Base-by-base conservation (phyloP, 2,329 filamentous ascomycete genomes). In the Pseudogymnoascus verrucosus region DNA sequence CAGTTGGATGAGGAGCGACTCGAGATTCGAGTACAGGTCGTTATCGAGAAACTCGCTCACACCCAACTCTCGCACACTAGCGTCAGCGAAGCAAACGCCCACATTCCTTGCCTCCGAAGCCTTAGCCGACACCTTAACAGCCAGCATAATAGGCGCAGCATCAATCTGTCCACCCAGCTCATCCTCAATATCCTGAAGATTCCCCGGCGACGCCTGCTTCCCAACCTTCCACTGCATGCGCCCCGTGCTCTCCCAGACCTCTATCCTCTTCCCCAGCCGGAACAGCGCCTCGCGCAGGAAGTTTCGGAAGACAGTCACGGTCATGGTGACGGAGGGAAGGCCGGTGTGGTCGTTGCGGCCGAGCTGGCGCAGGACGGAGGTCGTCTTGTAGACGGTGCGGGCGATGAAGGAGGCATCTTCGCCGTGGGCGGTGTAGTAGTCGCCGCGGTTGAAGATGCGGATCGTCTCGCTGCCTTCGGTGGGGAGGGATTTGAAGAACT, bases 21-120 rank as follows among this genome's bases (percentile, higher is more conserved):
- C 95, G 69, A 99, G 96, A 75, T 99, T 99, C 62, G 93, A 98
- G 78, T 96, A 99, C 8, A 97, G 82, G 73, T 99, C 95, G 72
- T 98, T 99, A 80, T 99, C 95, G n/a, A 96, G 84, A 68, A 99
- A 99, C 74, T 99, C 96, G 79, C 91, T 96, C 62, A 99, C 92
- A 7, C 95, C 95, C 2, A 99, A 83, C 78, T 99, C 95, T 61
- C 95, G 84, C 26, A 98, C 93, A 68, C 91, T 97, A 0, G 96
- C 95, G 79, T 99, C 95, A 6, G 95, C 96, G 73, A 99, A 99
- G 77, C 95, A 98, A 4, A 99, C 93, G 7, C 95, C 95, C 0
- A 99, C 89, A 68, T 84, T 90, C 54, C 95, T 84, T 5, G 89
- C 90, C 74, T 98, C 93, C 0, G 84, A 84, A 1, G 91, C 90